These are phyloP conservation scores for Eustoma russellianum DNA, from an alignment of 257 asterid species.

Conservation along the genomic window DNA sequence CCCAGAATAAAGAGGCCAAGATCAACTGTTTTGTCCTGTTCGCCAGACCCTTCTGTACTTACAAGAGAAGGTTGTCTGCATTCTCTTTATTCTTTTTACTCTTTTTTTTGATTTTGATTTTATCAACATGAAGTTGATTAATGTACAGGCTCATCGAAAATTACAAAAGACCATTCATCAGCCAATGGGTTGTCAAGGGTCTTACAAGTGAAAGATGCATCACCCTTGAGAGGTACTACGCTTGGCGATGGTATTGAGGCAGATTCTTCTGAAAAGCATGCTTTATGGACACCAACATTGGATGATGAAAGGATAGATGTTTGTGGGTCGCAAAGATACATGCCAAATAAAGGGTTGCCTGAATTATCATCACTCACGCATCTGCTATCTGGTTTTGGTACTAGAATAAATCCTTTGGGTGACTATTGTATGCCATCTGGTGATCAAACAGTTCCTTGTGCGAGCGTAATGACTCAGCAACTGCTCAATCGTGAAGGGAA, in stretches of 20 bases:
- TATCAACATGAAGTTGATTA: neutral
- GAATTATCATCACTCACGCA: slow-evolving; percentile 55
- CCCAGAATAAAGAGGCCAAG: slow-evolving; percentile 72
- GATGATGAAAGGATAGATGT: slow-evolving; percentile 50
- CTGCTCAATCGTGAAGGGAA: slow-evolving; percentile 52
- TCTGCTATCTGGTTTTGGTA: slow-evolving; percentile 75
- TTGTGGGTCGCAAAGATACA: slow-evolving; percentile 44
- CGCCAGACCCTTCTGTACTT: slow-evolving; percentile 70
- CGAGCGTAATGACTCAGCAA: slow-evolving; percentile 25
- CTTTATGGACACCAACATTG: slow-evolving; percentile 37
- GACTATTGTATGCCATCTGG: slow-evolving; percentile 36
- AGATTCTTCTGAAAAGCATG: slow-evolving; percentile 62
- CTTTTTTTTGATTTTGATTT: neutral
- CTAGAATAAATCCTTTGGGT: slow-evolving; percentile 34
- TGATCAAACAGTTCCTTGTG: slow-evolving; percentile 29
- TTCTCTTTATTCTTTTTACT: neutral
- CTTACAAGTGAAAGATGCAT: slow-evolving; percentile 91
- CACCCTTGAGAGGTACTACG: slow-evolving; percentile 72
- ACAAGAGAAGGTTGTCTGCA: slow-evolving; percentile 56
- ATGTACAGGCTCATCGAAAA: slow-evolving; percentile 53
- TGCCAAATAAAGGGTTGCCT: slow-evolving; percentile 56
- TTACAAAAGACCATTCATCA: slow-evolving; percentile 62
- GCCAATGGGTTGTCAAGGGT: slow-evolving; percentile 66
- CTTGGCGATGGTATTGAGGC: slow-evolving; percentile 55
- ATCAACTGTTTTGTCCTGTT: slow-evolving; percentile 46